A percentile compares a stretch with the other conserved stretches of the same genome.
Conservation (phyloP, 306 rosid species). For the Astragalus glycyphyllos region DNA sequence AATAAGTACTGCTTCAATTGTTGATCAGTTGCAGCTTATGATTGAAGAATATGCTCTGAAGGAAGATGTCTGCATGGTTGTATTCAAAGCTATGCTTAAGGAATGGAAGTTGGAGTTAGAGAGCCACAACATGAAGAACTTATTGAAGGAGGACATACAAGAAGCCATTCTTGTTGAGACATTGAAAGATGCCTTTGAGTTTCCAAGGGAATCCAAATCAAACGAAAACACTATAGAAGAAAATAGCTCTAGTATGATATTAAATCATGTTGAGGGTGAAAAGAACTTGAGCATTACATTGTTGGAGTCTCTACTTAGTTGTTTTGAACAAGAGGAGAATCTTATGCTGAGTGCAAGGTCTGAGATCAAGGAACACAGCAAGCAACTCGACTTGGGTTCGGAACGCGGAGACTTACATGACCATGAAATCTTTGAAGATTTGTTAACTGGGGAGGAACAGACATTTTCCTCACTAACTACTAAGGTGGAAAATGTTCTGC, state of each 20-base stretch:
- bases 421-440: slow-evolving; percentile 48
- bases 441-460: slow-evolving; percentile 52
- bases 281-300: slow-evolving; percentile 46
- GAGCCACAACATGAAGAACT: slow-evolving; percentile 42
- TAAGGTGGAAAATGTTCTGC: slow-evolving; percentile 60
- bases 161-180: no score
- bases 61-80: slow-evolving; percentile 59
- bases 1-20: slow-evolving; percentile 30
- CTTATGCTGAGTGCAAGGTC: slow-evolving; percentile 48
- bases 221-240: slow-evolving; percentile 32
- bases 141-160: slow-evolving; percentile 54
- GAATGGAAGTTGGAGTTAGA: slow-evolving; percentile 59
- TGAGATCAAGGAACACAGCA: slow-evolving; percentile 51
- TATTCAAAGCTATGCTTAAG: slow-evolving; percentile 47
- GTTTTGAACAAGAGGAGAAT: slow-evolving; percentile 61
- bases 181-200: slow-evolving; percentile 44
- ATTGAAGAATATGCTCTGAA: slow-evolving; percentile 40
- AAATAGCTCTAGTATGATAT: no score
- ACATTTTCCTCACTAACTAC: slow-evolving; percentile 50
- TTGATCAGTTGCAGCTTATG: slow-evolving; percentile 13
- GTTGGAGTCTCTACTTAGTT: slow-evolving; percentile 46
- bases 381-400: slow-evolving; percentile 51
- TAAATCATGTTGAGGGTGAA: slow-evolving; percentile 34
- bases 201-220: slow-evolving; percentile 33
- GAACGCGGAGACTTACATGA: slow-evolving; percentile 57